Evolutionary conservation across 306 rosid genomes (phyloP), one percentile per base, ranked within the genome.

Genomic region (Ormosia semicastrata): DNA sequence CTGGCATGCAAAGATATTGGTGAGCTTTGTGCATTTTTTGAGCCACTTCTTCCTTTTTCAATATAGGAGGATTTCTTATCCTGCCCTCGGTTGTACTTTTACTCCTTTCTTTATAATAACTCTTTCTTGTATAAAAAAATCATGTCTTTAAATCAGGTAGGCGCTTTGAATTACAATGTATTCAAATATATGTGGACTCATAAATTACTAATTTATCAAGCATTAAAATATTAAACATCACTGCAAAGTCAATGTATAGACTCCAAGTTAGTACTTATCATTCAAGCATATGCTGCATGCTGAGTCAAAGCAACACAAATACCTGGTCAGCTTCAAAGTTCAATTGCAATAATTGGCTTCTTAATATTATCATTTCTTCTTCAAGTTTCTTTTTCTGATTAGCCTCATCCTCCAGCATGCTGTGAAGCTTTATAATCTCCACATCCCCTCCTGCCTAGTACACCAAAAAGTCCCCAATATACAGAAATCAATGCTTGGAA

Each of bases 291-390:
- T 66, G 33, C 41, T 43, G 54, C 66, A 75, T 53, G 39, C 56
- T 8, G 14, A 73, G 34, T 82, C 47, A 75, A 66, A 75, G 18
- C 3, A 44, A 82, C 34, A 69, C 30, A 54, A 73, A 33, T 75
- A 93, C 97, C 94, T 91, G 93, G 43, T 88, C 93, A 86, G 92
- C 90, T 88, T 93, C 97, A 83, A 88, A 85, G 73, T 86, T 90
- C 74, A 86, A 63, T 85, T 93, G 94, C 85, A 87, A 72, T 80
- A 93, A 65, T 82, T 91, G 94, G 71, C 96, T 93, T 68, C 89
- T 90, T 68, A 91, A 79, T 58, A 91, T 79, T 81, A 93, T 79
- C 57, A 90, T 77, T 82, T 93, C 97, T 88, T 93, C 96, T 86
- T 89, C 96, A 82, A 89, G 94, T 77, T 85, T 91, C 84, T 71